These are phyloP conservation scores for Diplodia sapinea DNA, from an alignment of 2,329 filamentous ascomycete genomes.

Conservation along the genomic window DNA sequence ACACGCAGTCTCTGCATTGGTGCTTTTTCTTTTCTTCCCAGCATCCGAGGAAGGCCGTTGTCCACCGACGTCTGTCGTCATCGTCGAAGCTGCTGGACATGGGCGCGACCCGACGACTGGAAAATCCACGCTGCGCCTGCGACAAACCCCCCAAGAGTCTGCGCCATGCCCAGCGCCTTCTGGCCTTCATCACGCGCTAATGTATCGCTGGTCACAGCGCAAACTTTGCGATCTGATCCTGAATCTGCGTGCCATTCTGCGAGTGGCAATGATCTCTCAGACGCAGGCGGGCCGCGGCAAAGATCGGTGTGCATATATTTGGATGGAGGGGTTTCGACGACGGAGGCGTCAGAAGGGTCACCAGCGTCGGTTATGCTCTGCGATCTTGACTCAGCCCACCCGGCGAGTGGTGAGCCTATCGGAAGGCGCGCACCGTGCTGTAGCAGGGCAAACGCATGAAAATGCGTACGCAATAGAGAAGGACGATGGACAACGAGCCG, in stretches of 20 bases:
- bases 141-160: background rate
- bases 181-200: constrained; percentile 26
- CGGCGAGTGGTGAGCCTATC: background rate
- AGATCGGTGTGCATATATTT: constrained; percentile 3
- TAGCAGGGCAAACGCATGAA: too few species aligned
- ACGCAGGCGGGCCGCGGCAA: background rate
- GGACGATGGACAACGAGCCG: background rate
- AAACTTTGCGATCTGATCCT: constrained; percentile 5
- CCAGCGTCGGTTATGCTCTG: background rate
- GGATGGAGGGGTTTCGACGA: constrained; percentile 3
- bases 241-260: constrained; percentile 8
- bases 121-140: background rate
- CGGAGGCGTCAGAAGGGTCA: background rate
- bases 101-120: background rate
- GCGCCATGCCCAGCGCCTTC: constrained; percentile 3
- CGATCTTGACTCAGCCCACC: background rate
- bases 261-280: constrained; percentile 8
- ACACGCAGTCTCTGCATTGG: background rate
- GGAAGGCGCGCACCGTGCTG: background rate
- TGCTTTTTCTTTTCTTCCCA: background rate
- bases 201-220: constrained; percentile 8
- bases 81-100: too few species aligned
- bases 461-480: background rate
- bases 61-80: too few species aligned
- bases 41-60: too few species aligned